Base-by-base conservation (phyloP, 78 protist genomes). In the Reticulomyxa filosa region DNA sequence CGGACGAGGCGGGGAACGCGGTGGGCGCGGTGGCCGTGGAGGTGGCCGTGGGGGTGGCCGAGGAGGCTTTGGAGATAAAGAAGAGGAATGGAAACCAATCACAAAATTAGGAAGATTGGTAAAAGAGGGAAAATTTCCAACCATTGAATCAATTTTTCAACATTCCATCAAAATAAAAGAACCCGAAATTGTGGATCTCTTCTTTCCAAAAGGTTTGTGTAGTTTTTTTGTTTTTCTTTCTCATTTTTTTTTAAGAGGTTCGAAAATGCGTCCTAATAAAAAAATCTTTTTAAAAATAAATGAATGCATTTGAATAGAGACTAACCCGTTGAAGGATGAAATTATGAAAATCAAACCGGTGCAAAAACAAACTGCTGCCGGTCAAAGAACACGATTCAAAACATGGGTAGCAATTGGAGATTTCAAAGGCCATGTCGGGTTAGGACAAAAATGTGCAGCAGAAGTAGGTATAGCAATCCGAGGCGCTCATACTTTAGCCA, bases 21-120 rank as follows among this genome's bases (percentile, higher is more conserved):
- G 13, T 20, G 25, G 11, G 2, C 37, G 70, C 22, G 34, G 61
- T 10, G 70, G 70, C 8, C 59, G 61, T 55, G 37, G 65, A 23
- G 61, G 78, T 61, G 83, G 76, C 33, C 61, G 83, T 10, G 78
- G 83, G 36, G 89, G 92, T n/a, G 46, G 86, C 46, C 65, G 92
- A 6, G 78, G 86, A 2, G 83, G 80, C 38, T 57, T 38, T 8
- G 61, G 38, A 0, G 75, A 78, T 38, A 82, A 72, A 32, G 55
- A 78, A 64, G 76, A 71, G 38, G 80, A 38, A 33, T 97, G 99
- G 99, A 68, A 65, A 1, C 99, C 99, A 56, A 78, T 80, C 46
- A 97, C 99, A 82, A 94, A 94, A 86, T 90, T 97, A 26, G 99
- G 99, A 55, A 90, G 99, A 55, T 91, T 97, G 27, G 99, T 97